Percentiles rank a stretch among this genome's conserved stretches.
Evolutionary conservation across 106 monocot genomes (phyloP).

Genomic region (Cymbidium sinense): DNA sequence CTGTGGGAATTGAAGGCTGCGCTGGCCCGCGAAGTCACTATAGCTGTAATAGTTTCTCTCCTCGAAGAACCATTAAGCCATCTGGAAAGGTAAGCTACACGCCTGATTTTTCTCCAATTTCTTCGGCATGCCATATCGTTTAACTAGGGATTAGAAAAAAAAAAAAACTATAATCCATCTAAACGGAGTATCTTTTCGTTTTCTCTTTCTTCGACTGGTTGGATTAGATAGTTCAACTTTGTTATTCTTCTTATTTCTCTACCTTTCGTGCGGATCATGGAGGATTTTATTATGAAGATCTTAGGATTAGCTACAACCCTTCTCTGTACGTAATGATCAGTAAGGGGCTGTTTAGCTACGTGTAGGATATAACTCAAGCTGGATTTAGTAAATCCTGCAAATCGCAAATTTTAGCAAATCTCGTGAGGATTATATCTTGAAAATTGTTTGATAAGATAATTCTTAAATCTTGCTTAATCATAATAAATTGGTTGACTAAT

Average conservation of each 20-base stretch:
- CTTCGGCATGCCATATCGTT: neutral
- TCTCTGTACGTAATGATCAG: too few relatives aligned
- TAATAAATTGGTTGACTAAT: too few relatives aligned
- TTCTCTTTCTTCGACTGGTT: neutral
- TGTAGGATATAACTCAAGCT: too few relatives aligned
- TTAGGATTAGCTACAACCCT: neutral
- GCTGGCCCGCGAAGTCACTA: slow-evolving; percentile 43
- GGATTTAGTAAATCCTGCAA: too few relatives aligned
- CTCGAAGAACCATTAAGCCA: slow-evolving; percentile 78
- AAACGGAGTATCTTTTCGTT: too few relatives aligned
- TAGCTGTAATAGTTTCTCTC: slow-evolving; percentile 66
- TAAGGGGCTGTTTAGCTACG: too few relatives aligned
- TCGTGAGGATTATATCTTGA: too few relatives aligned
- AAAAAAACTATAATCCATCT: neutral
- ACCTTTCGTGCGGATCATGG: neutral
- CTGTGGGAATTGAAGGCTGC: slow-evolving; percentile 81
- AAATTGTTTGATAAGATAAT: too few relatives aligned
- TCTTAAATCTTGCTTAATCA: too few relatives aligned
- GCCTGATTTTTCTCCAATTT: neutral
- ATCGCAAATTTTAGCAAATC: too few relatives aligned
- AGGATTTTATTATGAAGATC: neutral
- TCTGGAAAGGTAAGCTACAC: slow-evolving; percentile 54
- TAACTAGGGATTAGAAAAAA: neutral
- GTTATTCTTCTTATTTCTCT: neutral
- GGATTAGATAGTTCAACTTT: neutral